Evolutionary conservation across 2,329 filamentous ascomycete genomes (phyloP), one percentile per base, ranked within the genome.

Genomic region (Talaromyces sp.): DNA sequence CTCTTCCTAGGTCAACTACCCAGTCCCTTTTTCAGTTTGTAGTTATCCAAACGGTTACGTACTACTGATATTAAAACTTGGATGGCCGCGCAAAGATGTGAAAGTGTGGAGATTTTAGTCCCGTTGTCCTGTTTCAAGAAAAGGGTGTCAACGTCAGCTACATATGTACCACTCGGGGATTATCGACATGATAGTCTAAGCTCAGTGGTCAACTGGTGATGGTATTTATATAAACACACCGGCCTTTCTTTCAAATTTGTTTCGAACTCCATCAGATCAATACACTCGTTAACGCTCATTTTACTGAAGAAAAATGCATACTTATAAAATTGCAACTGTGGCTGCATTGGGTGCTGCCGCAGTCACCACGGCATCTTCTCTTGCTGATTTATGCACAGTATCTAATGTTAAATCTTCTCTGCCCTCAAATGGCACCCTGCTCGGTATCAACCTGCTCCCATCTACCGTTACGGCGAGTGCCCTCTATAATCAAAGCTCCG

Each of bases 301-400:
- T 40, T 14, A 40, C 36, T 40, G 12, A 14, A 40, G 12, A 16
- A 40, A 40, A 40, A 40, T 40, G 36, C 36, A 40, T 16, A 40
- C 36, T 40, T 7, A n/a, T n/a, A 40, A 40, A 40, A 3, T 40
- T 40, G 28, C 52, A n/a, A n/a, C 30, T 54, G 30, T 23, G 14
- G 52, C 67, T 52, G 63, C 62, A 44, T 65, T 64, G 51, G 67
- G 65, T 27, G 59, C 70, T 27, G 68, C 67, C 44, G 70, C 72
- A 30, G 69, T 70, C 27, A 73, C 69, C 18, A 69, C 64, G 44
- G 73, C 75, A 31, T 65, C 69, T 44, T 74, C 75, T 12, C 76
- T 81, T 40, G 61, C 72, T 31, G 74, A 78, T 62, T 64, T 81
- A 28, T 81, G 79, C 66, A 79, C 78, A 2, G 70, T 78, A 6